Evolutionary conservation across 1,139 yeast species (phyloP).

Genomic region (Sugiyamaella neomexicana): DNA sequence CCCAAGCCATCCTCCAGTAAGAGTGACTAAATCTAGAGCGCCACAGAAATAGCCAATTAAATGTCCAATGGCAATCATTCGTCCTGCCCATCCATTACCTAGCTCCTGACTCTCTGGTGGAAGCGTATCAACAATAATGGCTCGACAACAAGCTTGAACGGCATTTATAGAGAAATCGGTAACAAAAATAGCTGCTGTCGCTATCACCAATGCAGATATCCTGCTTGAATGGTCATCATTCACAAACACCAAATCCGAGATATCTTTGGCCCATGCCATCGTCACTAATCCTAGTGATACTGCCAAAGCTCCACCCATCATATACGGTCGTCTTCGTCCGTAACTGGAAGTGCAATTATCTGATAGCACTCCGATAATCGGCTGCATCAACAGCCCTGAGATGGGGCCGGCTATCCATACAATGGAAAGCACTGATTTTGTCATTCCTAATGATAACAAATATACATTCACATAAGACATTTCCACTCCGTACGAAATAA

Average conservation of each 20-base stretch:
- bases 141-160: slow-evolving; percentile 61
- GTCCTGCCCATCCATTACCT: slow-evolving; percentile 74
- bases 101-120: slow-evolving; percentile 54
- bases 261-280: slow-evolving; percentile 50
- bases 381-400: slow-evolving; percentile 61
- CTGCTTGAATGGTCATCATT: slow-evolving; percentile 15
- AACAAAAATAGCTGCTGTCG: slow-evolving; percentile 51
- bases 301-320: slow-evolving; percentile 52
- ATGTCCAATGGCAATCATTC: slow-evolving; percentile 62
- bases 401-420: slow-evolving; percentile 66
- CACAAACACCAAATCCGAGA: slow-evolving; percentile 28
- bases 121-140: slow-evolving; percentile 58
- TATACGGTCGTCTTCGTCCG: slow-evolving; percentile 58
- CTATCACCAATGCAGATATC: slow-evolving; percentile 43
- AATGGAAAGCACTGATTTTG: slow-evolving; percentile 52
- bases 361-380: slow-evolving; percentile 55
- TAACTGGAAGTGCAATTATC: slow-evolving; percentile 48
- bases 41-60: slow-evolving; percentile 55
- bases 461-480: slow-evolving; percentile 44
- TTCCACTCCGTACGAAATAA: slow-evolving; percentile 39
- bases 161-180: slow-evolving; percentile 58
- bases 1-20: slow-evolving; percentile 45
- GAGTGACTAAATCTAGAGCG: slow-evolving; percentile 43
- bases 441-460: slow-evolving; percentile 52
- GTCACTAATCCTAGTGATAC: slow-evolving; percentile 48